A percentile compares a stretch with the other conserved stretches of the same genome.
Conservation (phyloP, 1,139 yeast species). For the Candida pseudoviswanathii region DNA sequence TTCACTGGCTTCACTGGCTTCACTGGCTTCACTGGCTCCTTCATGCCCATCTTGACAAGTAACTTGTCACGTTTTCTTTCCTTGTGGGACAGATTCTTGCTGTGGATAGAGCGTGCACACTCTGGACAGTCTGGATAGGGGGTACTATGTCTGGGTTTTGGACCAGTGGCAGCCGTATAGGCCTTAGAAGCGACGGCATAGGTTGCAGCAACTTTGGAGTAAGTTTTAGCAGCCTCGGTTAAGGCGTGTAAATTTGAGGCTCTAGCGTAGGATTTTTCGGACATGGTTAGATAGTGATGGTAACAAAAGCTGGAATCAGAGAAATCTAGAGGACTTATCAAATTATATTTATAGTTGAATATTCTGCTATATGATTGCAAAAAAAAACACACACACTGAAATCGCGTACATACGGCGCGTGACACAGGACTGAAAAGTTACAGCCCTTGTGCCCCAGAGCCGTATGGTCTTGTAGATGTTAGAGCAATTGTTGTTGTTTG, state of each 20-base stretch:
- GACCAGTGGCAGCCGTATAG: background rate
- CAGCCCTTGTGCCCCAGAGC: too few relatives aligned
- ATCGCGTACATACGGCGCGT: too few relatives aligned
- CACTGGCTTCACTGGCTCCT: background rate
- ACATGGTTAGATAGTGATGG: background rate
- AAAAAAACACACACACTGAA: too few relatives aligned
- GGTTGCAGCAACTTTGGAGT: too few relatives aligned
- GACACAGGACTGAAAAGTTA: too few relatives aligned
- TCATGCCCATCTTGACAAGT: background rate
- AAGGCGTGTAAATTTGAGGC: background rate
- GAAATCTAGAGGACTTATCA: background rate
- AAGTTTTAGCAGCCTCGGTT: background rate
- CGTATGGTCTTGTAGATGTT: too few relatives aligned
- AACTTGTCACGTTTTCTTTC: background rate
- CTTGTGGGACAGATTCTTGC: too few relatives aligned
- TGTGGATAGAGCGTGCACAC: too few relatives aligned
- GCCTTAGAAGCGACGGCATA: background rate
- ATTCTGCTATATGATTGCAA: too few relatives aligned
- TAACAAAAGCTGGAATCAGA: background rate
- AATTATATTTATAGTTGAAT: background rate
- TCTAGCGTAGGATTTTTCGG: background rate
- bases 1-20: background rate
- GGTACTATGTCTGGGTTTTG: background rate
- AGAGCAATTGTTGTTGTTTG: too few relatives aligned
- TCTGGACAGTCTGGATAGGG: too few relatives aligned